phyloP scores from a whole-genome alignment of 2,329 filamentous ascomycete species.

The Ophiognomonia clavigignenti-juglandacearum region DNA sequence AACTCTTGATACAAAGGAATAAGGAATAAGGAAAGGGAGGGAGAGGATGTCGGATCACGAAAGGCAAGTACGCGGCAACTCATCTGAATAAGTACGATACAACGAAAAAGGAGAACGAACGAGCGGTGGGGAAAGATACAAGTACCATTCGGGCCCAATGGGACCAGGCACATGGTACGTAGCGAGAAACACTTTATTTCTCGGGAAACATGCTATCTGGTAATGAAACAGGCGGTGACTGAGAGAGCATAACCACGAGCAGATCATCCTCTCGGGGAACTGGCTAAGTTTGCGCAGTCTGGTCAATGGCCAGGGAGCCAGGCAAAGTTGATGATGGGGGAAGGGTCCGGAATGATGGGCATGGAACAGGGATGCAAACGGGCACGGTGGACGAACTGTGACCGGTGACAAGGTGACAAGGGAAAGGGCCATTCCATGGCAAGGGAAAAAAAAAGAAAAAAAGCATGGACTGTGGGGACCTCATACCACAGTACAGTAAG shows the following conservation, averaged over 20 bases:
- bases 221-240: slow-evolving; percentile 19
- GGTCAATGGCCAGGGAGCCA: slow-evolving; percentile 14
- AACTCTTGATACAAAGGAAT: slow-evolving; percentile 7
- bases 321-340: slow-evolving; percentile 16
- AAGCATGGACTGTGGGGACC: slow-evolving; percentile 14
- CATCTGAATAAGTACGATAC: slow-evolving; percentile 17
- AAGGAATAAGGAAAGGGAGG: background rate
- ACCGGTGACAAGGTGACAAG: too few species aligned
- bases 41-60: background rate
- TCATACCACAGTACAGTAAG: too few species aligned
- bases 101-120: slow-evolving; percentile 8
- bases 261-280: slow-evolving; percentile 17
- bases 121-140: slow-evolving; percentile 9
- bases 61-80: slow-evolving; percentile 6
- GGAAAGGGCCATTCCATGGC: too few species aligned
- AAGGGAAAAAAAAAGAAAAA: slow-evolving; percentile 4
- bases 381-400: slow-evolving; percentile 16
- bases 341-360: slow-evolving; percentile 15
- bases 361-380: slow-evolving; percentile 13
- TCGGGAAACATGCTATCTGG: slow-evolving; percentile 14
- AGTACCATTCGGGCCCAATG: slow-evolving; percentile 8
- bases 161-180: slow-evolving; percentile 12
- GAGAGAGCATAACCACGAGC: slow-evolving; percentile 12
- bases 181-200: slow-evolving; percentile 14
- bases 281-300: slow-evolving; percentile 15